A percentile compares a stretch with the other conserved stretches of the same genome.
phyloP scores from a whole-genome alignment of 2,329 filamentous ascomycete species.

The Scytalidium lignicola region DNA sequence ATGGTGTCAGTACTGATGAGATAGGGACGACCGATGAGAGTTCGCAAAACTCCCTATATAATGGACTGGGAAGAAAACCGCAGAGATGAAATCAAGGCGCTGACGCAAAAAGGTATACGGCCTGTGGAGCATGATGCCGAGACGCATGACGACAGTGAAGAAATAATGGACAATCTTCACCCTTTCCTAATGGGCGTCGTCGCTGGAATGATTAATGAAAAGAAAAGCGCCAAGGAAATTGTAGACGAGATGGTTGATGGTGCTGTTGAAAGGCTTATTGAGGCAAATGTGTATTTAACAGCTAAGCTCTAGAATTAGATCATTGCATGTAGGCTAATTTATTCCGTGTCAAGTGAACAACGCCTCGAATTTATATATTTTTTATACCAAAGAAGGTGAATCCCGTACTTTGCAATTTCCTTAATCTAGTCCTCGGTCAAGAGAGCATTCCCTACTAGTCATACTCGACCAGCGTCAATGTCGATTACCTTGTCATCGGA shows the following conservation, averaged over 20 bases:
- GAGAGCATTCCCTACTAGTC: too few species aligned
- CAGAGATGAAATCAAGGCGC: slow-evolving; percentile 77
- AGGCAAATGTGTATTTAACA: too few species aligned
- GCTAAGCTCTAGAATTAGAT: too few species aligned
- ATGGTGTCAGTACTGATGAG: slow-evolving; percentile 18
- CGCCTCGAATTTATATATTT: too few species aligned
- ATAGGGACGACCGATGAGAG: slow-evolving; percentile 74
- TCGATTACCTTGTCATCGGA: too few species aligned
- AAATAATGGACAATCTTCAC: slow-evolving; percentile 80
- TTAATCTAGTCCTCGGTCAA: too few species aligned
- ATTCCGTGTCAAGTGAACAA: too few species aligned
- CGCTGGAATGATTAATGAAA: slow-evolving; percentile 83
- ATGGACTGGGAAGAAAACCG: slow-evolving; percentile 92
- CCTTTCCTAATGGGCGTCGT: slow-evolving; percentile 96
- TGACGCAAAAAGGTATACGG: slow-evolving; percentile 78
- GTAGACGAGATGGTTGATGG: slow-evolving; percentile 87
- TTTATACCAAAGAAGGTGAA: too few species aligned
- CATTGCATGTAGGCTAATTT: too few species aligned
- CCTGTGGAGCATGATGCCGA: slow-evolving; percentile 90
- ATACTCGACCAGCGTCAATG: too few species aligned
- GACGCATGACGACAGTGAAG: slow-evolving; percentile 66
- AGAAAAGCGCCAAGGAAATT: slow-evolving; percentile 80
- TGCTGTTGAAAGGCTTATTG: slow-evolving; percentile 65
- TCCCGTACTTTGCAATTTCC: too few species aligned
- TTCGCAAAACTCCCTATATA: slow-evolving; percentile 89